phyloP scores from a whole-genome alignment of 1,284 basidiomycete genomes.

The Volvariella surrecta region DNA sequence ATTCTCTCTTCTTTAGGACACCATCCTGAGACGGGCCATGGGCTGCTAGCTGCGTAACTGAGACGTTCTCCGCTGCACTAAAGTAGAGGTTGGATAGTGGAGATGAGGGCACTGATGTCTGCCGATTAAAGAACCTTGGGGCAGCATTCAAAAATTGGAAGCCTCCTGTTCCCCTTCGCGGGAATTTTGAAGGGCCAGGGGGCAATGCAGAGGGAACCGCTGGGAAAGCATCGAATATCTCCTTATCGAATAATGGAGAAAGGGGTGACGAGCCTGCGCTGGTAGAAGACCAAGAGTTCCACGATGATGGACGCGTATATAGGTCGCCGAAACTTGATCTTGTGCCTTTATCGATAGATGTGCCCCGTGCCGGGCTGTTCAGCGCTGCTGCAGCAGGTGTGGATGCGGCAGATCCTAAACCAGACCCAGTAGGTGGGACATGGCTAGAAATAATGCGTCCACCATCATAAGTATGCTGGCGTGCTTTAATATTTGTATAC shows the following conservation, averaged over 20 bases:
- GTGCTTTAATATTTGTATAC: too few species aligned
- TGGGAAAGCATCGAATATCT: conserved; percentile 49
- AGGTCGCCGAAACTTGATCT: conserved; percentile 13
- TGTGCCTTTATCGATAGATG: conserved; percentile 12
- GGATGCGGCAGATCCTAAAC: neutral
- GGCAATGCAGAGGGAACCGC: conserved; percentile 29
- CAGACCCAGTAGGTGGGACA: neutral
- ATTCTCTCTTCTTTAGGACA: too few species aligned
- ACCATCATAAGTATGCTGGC: too few species aligned
- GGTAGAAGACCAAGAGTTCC: conserved; percentile 30
- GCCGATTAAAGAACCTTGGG: too few species aligned
- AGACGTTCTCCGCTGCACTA: too few species aligned
- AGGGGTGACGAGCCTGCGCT: conserved; percentile 24
- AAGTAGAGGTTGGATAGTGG: too few species aligned
- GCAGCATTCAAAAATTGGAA: too few species aligned
- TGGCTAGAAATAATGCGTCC: neutral
- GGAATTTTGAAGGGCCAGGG: conserved; percentile 28
- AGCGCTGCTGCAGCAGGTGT: neutral
- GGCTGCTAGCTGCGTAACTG: too few species aligned
- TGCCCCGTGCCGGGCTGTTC: neutral
- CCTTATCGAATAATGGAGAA: conserved; percentile 34
- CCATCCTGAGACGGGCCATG: too few species aligned
- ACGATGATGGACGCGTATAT: conserved; percentile 26
- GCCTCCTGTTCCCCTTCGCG: too few species aligned
- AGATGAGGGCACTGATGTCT: too few species aligned